phyloP scores from a whole-genome alignment of 768 basidiomycete genomes.

The Tylopilus plumbeoviolaceoides region DNA sequence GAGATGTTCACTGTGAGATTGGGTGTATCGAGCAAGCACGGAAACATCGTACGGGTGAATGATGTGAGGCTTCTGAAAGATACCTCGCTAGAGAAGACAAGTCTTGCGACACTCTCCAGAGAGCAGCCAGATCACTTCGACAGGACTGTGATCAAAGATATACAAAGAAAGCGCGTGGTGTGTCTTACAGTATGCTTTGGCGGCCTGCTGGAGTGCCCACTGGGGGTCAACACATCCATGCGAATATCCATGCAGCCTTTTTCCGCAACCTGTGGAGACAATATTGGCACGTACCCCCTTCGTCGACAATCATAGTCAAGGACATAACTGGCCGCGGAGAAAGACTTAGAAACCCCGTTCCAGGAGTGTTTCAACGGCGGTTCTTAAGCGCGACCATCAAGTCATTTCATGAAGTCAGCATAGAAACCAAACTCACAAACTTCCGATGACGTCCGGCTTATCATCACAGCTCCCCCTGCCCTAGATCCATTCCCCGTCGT shows the following conservation, averaged over 20 bases:
- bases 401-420: neutral
- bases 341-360: constrained; percentile 26
- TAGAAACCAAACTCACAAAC: constrained; percentile 28
- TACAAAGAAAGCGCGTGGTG: neutral
- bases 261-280: constrained; percentile 24
- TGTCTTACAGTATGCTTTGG: constrained; percentile 47
- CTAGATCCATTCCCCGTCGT: constrained; percentile 44
- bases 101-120: no score
- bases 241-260: constrained; percentile 43
- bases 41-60: no score
- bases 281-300: constrained; percentile 39
- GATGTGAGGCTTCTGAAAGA: no score
- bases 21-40: no score
- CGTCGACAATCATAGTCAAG: constrained; percentile 53
- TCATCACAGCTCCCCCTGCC: no score
- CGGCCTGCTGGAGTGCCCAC: constrained; percentile 54
- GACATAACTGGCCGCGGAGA: no score
- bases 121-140: no score
- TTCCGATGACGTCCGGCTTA: constrained; percentile 36
- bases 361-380: constrained; percentile 24
- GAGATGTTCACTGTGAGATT: no score
- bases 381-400: no score
- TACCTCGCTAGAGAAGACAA: no score
- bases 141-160: no score
- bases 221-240: constrained; percentile 41